These are phyloP conservation scores for Annulohypoxylon truncatum DNA, from an alignment of 2,329 filamentous ascomycete species.

Conservation along the genomic window DNA sequence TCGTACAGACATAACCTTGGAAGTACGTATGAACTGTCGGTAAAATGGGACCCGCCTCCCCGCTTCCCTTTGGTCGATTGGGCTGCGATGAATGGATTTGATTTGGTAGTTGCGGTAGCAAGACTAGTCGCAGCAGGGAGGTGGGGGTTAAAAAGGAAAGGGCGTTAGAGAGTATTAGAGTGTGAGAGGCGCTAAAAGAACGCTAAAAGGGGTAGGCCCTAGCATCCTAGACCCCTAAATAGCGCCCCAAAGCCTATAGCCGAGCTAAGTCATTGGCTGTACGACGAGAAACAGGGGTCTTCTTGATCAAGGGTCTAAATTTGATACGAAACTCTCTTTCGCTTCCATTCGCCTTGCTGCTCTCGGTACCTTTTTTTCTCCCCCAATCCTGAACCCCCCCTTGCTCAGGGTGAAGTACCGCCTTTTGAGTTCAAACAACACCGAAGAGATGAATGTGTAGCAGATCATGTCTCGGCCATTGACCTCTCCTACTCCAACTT, in stretches of 20 bases:
- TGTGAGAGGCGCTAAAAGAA: slow-evolving; percentile 15
- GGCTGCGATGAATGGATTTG: slow-evolving; percentile 14
- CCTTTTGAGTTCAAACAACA: slow-evolving; percentile 38
- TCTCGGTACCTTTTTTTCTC: slow-evolving; percentile 31
- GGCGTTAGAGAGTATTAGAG: background rate
- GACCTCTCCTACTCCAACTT: slow-evolving; percentile 25
- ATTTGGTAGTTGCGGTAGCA: slow-evolving; percentile 20
- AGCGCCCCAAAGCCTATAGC: slow-evolving; percentile 25
- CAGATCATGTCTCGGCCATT: slow-evolving; percentile 55
- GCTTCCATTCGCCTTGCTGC: slow-evolving; percentile 19
- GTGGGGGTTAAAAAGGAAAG: slow-evolving; percentile 7
- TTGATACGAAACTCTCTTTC: slow-evolving; percentile 38
- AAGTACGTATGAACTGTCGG: background rate
- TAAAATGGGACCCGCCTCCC: slow-evolving; percentile 5
- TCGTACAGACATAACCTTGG: slow-evolving; percentile 25
- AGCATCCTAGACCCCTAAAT: slow-evolving; percentile 9
- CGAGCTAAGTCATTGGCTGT: slow-evolving; percentile 30
- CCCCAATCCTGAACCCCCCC: slow-evolving; percentile 21
- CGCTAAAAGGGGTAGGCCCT: slow-evolving; percentile 24
- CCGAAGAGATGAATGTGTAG: slow-evolving; percentile 46
- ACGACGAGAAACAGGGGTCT: slow-evolving; percentile 26
- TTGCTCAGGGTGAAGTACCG: slow-evolving; percentile 36
- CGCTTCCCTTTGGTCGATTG: slow-evolving; percentile 14
- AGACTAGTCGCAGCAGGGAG: slow-evolving; percentile 13
- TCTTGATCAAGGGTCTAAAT: slow-evolving; percentile 32